These are phyloP conservation scores for Penicillium turbatum DNA, from an alignment of 495 filamentous ascomycete genomes.

Conservation along the genomic window DNA sequence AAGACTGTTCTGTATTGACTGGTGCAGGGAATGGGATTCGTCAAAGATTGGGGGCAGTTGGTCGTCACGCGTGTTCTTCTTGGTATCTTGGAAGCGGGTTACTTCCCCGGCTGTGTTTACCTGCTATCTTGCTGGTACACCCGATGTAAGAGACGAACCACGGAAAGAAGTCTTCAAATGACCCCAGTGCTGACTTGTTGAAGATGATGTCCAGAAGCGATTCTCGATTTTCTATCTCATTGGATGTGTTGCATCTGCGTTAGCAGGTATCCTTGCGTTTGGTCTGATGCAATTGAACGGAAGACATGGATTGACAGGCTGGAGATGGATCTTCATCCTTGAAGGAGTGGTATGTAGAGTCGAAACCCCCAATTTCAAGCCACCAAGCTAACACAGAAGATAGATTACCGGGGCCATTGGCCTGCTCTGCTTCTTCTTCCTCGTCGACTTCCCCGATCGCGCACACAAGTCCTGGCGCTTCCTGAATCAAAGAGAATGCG, in stretches of 20 bases:
- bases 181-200: background rate
- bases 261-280: slow-evolving; percentile 60
- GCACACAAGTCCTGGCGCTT: slow-evolving; percentile 51
- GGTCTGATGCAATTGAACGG: slow-evolving; percentile 59
- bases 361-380: background rate
- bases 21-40: slow-evolving; percentile 54
- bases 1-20: background rate
- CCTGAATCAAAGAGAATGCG: slow-evolving; percentile 44
- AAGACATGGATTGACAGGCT: slow-evolving; percentile 46
- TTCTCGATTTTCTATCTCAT: slow-evolving; percentile 63
- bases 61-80: slow-evolving; percentile 54
- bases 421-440: slow-evolving; percentile 43
- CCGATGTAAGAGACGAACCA: slow-evolving; percentile 34
- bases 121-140: slow-evolving; percentile 63
- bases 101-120: slow-evolving; percentile 61
- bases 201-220: slow-evolving; percentile 59
- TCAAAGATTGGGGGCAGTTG: slow-evolving; percentile 46
- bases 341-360: slow-evolving; percentile 44
- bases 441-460: slow-evolving; percentile 59
- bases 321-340: slow-evolving; percentile 64
- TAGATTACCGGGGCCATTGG: slow-evolving; percentile 42
- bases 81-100: slow-evolving; percentile 60
- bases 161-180: no score
- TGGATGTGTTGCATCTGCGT: slow-evolving; percentile 57
- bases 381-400: background rate